Evolutionary conservation across 176 grass and related monocot species (phyloP), one percentile per base, ranked within the genome.

Genomic region (Typha latifolia): DNA sequence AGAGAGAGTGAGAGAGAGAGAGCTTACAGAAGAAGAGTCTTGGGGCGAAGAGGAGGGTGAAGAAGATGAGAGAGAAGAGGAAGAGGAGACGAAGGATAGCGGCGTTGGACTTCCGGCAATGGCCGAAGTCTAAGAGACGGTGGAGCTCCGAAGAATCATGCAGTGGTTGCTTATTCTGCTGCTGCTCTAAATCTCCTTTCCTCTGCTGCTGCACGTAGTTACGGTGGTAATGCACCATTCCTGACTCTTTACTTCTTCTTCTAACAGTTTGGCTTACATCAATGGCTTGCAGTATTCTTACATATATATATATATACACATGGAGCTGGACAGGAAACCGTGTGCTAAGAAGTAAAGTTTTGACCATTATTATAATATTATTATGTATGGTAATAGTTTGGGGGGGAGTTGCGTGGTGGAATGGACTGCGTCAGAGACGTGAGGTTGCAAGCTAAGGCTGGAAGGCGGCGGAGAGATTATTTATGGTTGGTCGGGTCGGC

Each of bases 11-110:
- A 16, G 12, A 72, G 72, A 74, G 19, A 51, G 31, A 51, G 43
- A 49, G 61, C 64, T 74, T 68, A 79, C 48, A 59, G 20, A 59
- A 22, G 15, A 81, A 61, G 32, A 78, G 69, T 0, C 73, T 16
- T 47, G 80, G 70, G 0, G 77, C 66, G 75, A 78, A 87, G 62
- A 87, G 62, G 49, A 91, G 49, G 24, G 68, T 64, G 73, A 76
- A 84, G 12, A 77, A 49, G 72, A 74, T 49, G 49, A 91, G 32
- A 14, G 73, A 69, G 13, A 91, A 32, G 1, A 81, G 31, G 59
- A 86, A 91, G 67, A 87, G 50, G 69, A 83, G 69, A 0, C 61
- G 77, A 0, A 81, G 73, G 9, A 74, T 61, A 2, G 57, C 70
- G 64, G 70, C 55, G 34, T 5, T 69, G 12, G 20, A 49, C 37